Evolutionary conservation across 768 basidiomycete species (phyloP), one percentile per base, ranked within the genome.

Genomic region (Tricholoma terreum): DNA sequence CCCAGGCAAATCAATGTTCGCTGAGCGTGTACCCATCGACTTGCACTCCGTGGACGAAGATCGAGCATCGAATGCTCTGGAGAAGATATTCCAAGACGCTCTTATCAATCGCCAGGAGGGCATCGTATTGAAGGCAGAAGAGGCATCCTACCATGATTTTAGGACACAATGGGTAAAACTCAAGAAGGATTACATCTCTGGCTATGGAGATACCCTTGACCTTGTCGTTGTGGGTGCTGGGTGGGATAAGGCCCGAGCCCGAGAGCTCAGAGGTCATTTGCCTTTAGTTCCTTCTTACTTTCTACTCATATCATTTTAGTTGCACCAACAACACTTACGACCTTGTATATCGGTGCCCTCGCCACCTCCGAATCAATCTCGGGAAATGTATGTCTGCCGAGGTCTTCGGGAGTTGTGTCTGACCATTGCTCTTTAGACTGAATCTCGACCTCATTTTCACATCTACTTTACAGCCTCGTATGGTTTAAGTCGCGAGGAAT

Each of bases 111-210:
- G 75, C 40, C 73, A 88, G 61, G 89, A 91, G 66, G 89, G 90
- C 0, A 66, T 94, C 0, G 85, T 96, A 1, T 75, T 96, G 54
- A 96, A 96, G 67, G 84, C 88, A 0, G 84, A 80, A 4, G 78
- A 81, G 21, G 86, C 88, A 0, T 60, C 52, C 2, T 95, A 96
- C 67, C 85, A 86, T 57, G 86, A 88, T 62, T 76, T 69, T 62
- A 71, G 65, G 5, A 72, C 78, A 57, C 86, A 87, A 14, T 96
- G 94, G 93, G 85, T 94, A 27, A 96, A 97, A 73, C 65, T 92
- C 50, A 92, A 94, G 75, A 84, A 80, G 65, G 94, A 98, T 68
- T 96, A 96, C 60, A 92, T 98, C 36, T 84, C 85, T 1, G 88
- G 88, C 4, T 80, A 88, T 45, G 92, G 92, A 0, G 94, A 98